Evolutionary conservation across 23 red algal species (phyloP), one percentile per base, ranked within the genome.

Genomic region (Gracilaria gracilis): DNA sequence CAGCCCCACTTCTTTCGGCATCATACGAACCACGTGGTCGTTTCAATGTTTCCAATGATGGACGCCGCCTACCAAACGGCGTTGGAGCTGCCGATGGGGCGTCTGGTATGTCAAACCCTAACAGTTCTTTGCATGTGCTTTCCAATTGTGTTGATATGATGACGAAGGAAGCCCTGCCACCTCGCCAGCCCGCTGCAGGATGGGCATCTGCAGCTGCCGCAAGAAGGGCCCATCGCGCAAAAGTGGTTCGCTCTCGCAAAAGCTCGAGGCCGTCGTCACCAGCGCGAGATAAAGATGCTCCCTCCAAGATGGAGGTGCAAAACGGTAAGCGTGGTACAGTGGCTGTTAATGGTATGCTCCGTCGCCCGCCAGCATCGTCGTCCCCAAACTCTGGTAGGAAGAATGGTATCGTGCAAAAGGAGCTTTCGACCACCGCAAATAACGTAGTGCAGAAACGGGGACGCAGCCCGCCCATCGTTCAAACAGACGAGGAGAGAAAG

Each of bases 81-180:
- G 24, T 31, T 31, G 13, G 23, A 4, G 19, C 23, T 9, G 27
- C 24, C 9, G 13, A 7, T 5, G 27, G 4, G 27, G 24, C 23
- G 24, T 62, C 59, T 29, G 59, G 29, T 62, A 19, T 31, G 2
- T 62, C 46, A 72, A 66, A 44, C 33, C 66, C 83, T 34, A 88
- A 61, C 67, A 77, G 55, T 46, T 81, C 87, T 17, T 49, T 90
- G 53, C 61, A 67, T 29, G 87, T 90, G 23, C 44, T 90, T 6
- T 90, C 87, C 5, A 90, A 81, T 38, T 90, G 87, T 36, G 87
- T 90, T n/a, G 87, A 90, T 34, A 90, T 90, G 73, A 90, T 90
- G 73, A 53, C 79, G 21, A 37, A 54, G 14, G 79, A 82, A 14
- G 72, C 55, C 9, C 24, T 61, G 24, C 53, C 87, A 20, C 14